Evolutionary conservation across 805 yeast genomes (phyloP).

Genomic region (Middelhovenomyces tepae): DNA sequence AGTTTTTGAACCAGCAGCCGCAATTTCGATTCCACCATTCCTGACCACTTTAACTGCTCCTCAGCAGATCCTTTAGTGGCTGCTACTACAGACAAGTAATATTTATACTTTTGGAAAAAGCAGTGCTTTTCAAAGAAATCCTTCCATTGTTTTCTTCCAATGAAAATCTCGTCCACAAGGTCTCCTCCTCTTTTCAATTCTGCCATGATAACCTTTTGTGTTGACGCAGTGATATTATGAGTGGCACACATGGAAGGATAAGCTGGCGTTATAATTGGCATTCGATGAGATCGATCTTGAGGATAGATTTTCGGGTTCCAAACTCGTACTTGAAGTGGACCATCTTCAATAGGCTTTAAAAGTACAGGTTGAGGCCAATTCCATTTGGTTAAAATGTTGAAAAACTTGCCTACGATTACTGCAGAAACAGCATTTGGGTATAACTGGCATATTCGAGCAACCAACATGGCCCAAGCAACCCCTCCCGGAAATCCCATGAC

Average conservation of each 20-base stretch:
- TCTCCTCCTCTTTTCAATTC: constrained; percentile 73
- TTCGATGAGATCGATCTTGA: constrained; percentile 78
- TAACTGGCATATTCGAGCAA: constrained; percentile 93
- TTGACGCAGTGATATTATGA: constrained; percentile 84
- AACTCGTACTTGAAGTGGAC: constrained; percentile 89
- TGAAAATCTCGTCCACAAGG: constrained; percentile 56
- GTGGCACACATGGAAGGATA: constrained; percentile 99
- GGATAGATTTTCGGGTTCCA: constrained; percentile 95
- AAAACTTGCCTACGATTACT: constrained; percentile 81
- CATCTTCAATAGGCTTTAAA: constrained; percentile 88
- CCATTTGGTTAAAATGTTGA: constrained; percentile 81
- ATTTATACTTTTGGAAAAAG: constrained; percentile 76
- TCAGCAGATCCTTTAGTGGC: constrained; percentile 66
- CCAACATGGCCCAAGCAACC: constrained; percentile 99
- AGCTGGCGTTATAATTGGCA: constrained; percentile 99
- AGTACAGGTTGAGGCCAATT: constrained; percentile 98
- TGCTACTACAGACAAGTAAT: constrained; percentile 74
- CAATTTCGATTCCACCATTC: constrained; percentile 82
- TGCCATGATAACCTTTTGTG: constrained; percentile 69
- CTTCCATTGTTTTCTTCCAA: constrained; percentile 61
- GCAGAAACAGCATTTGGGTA: constrained; percentile 96
- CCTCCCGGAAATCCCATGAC: constrained; percentile 98
- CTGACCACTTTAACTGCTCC: constrained; percentile 85
- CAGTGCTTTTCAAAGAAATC: constrained; percentile 71
- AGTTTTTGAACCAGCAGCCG: constrained; percentile 75